A percentile compares a stretch with the other conserved stretches of the same genome.
These are phyloP conservation scores for Penicillium paxilli DNA, from an alignment of 495 filamentous ascomycete genomes.

Conservation along the genomic window DNA sequence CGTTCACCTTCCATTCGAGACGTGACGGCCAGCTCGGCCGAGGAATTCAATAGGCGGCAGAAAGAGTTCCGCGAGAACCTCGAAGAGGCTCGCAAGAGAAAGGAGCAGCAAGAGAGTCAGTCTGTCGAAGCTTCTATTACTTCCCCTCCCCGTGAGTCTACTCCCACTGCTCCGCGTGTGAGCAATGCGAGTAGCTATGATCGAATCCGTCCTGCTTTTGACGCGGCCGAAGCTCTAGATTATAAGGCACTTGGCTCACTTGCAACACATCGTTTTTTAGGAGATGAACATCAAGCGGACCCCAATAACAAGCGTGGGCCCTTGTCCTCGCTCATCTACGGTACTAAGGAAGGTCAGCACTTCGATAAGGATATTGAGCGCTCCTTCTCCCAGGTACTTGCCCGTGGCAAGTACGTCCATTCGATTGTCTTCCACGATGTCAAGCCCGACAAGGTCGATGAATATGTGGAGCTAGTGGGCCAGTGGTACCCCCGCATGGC, in stretches of 20 bases:
- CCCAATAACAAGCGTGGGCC: conserved; percentile 48
- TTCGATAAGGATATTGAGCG: conserved; percentile 93
- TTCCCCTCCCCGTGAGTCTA: conserved; percentile 49
- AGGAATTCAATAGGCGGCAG: conserved; percentile 76
- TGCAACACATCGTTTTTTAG: conserved; percentile 55
- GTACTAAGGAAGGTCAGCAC: conserved; percentile 89
- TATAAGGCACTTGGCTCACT: conserved; percentile 65
- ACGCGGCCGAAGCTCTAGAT: conserved; percentile 39
- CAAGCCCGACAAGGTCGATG: conserved; percentile 91
- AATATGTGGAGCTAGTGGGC: conserved; percentile 91
- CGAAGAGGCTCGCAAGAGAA: conserved; percentile 67
- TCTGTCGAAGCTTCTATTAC: conserved; percentile 51
- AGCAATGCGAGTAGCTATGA: conserved; percentile 53
- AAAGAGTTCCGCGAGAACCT: conserved; percentile 83
- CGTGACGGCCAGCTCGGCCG: conserved; percentile 68
- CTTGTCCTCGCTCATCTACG: conserved; percentile 80
- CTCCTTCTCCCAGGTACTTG: conserved; percentile 89
- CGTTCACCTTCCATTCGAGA: conserved; percentile 81
- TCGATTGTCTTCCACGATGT: conserved; percentile 97
- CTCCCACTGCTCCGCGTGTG: conserved; percentile 56
- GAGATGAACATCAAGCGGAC: conserved; percentile 51
- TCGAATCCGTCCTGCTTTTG: conserved; percentile 32
- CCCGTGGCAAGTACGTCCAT: conserved; percentile 96
- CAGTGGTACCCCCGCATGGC: conserved; percentile 91
- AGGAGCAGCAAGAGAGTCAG: conserved; percentile 85